Evolutionary conservation across 2,329 filamentous ascomycete genomes (phyloP).

Genomic region (Sporothrix pseudoabietina): DNA sequence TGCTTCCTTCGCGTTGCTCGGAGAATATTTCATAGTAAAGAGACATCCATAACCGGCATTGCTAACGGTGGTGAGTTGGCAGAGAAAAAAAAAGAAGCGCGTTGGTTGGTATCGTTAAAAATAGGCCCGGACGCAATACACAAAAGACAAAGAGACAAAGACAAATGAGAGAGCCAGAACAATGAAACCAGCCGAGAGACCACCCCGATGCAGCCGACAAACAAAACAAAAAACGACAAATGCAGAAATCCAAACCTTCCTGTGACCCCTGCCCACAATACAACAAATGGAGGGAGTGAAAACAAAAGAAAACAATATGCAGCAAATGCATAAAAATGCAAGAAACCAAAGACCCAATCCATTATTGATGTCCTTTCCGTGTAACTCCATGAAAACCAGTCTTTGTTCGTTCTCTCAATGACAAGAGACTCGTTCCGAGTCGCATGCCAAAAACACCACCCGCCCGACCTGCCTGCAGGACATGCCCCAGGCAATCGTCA

Average conservation of each 20-base stretch:
- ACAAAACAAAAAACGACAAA: not conserved
- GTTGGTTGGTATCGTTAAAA: conserved; percentile 26
- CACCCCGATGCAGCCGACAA: conserved; percentile 1
- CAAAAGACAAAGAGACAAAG: conserved; percentile 2
- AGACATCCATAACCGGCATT: not conserved
- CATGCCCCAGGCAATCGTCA: not conserved
- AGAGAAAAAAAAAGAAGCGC: not conserved
- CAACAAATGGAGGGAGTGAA: not conserved
- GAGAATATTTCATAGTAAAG: not conserved
- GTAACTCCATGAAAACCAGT: conserved; percentile 14
- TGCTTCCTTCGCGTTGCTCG: not conserved
- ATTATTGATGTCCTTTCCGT: not conserved
- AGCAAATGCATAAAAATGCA: not conserved
- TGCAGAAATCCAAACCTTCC: not conserved
- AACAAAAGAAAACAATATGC: not conserved
- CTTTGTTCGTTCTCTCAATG: not conserved
- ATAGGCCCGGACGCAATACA: conserved; percentile 17
- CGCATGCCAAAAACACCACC: not conserved
- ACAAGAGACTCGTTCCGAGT: not conserved
- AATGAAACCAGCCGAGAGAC: not conserved
- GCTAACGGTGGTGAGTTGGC: not conserved
- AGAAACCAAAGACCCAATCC: not conserved
- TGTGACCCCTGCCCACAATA: not conserved
- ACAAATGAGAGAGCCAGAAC: not conserved
- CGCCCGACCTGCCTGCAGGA: not conserved